phyloP scores from a whole-genome alignment of 2,329 filamentous ascomycete genomes.

The Sordariomycetes sp. region DNA sequence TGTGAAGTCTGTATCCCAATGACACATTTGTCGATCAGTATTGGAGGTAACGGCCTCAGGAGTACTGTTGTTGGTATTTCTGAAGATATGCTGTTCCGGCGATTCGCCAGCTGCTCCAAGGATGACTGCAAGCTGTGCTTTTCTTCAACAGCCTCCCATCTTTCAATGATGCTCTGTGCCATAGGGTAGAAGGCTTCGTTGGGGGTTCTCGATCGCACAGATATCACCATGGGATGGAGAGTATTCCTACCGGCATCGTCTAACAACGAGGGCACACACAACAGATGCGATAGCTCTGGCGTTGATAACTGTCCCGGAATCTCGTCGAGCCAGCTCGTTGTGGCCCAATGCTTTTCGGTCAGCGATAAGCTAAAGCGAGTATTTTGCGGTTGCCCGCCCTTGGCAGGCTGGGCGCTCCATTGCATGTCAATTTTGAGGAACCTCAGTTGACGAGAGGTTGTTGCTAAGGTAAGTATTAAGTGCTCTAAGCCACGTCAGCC shows the following conservation, averaged over 20 bases:
- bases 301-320: slow-evolving; percentile 38
- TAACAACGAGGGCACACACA: slow-evolving; percentile 59
- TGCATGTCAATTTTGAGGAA: slow-evolving; percentile 65
- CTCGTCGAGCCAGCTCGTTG: slow-evolving; percentile 48
- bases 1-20: slow-evolving; percentile 60
- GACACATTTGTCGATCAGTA: slow-evolving; percentile 62
- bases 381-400: slow-evolving; percentile 36
- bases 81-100: slow-evolving; percentile 42
- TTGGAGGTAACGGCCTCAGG: slow-evolving; percentile 58
- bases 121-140: slow-evolving; percentile 61
- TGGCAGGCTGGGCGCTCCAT: slow-evolving; percentile 56
- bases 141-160: slow-evolving; percentile 72
- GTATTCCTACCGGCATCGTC: slow-evolving; percentile 49
- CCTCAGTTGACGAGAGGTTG: slow-evolving; percentile 61
- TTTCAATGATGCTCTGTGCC: slow-evolving; percentile 65
- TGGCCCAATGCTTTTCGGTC: slow-evolving; percentile 45
- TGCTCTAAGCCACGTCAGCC: slow-evolving; percentile 28
- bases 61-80: slow-evolving; percentile 22
- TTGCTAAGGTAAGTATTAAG: slow-evolving; percentile 58
- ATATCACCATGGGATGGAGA: slow-evolving; percentile 55
- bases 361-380: slow-evolving; percentile 42
- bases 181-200: slow-evolving; percentile 47
- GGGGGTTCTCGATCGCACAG: slow-evolving; percentile 58
- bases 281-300: slow-evolving; percentile 62
- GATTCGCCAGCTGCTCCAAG: slow-evolving; percentile 64